Percentiles rank a stretch among this genome's conserved stretches.
These are phyloP conservation scores for Parascedosporium putredinis DNA, from an alignment of 2,329 filamentous ascomycete species.

Conservation along the genomic window DNA sequence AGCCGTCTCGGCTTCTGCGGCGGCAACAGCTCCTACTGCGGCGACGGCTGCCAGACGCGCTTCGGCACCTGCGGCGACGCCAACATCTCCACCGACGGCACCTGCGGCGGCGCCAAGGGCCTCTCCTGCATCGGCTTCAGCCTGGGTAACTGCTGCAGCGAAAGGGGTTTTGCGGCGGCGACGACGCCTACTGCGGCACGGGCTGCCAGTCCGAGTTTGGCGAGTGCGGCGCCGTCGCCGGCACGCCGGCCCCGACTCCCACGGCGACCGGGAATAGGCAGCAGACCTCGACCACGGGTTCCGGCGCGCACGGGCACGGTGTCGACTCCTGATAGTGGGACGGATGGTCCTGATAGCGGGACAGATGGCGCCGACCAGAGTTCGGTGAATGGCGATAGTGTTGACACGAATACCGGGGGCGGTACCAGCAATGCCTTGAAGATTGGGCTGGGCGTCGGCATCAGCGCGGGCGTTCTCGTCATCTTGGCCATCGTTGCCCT, in stretches of 20 bases:
- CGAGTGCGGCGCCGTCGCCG: conserved; percentile 11
- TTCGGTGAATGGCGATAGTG: background rate
- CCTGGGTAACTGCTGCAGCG: conserved; percentile 16
- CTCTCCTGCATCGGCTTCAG: conserved; percentile 18
- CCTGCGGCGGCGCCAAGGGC: conserved; percentile 19
- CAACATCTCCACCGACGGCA: conserved; percentile 18
- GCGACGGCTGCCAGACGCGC: conserved; percentile 24
- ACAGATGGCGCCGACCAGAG: no score
- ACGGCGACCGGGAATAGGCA: background rate
- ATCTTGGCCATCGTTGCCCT: background rate
- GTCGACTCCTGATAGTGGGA: no score
- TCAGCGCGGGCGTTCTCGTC: background rate
- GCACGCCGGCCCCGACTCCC: background rate
- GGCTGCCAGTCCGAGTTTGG: conserved; percentile 15
- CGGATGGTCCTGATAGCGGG: no score
- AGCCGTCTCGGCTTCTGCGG: conserved; percentile 15
- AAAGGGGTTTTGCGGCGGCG: conserved; percentile 16
- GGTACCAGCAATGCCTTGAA: background rate
- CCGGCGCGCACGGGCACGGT: no score
- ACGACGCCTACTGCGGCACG: conserved; percentile 15
- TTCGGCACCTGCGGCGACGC: conserved; percentile 18
- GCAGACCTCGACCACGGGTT: no score
- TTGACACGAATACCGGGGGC: background rate
- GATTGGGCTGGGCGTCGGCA: background rate
- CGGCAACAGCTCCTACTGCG: conserved; percentile 12